Base-by-base conservation (phyloP, 1,284 basidiomycete species). In the Wallemia hederae region DNA sequence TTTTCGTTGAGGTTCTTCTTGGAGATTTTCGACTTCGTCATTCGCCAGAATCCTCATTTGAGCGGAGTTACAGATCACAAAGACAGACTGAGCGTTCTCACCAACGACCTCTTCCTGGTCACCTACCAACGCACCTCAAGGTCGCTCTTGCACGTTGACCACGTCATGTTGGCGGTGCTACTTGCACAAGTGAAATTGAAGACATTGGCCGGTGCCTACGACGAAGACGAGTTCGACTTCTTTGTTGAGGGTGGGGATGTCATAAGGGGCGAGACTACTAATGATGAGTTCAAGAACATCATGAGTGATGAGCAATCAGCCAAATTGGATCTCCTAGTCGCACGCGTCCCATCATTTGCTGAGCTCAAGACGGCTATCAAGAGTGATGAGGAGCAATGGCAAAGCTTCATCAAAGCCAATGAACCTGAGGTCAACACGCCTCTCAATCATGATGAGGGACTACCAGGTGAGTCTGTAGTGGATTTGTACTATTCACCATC, bases 1-100 rank as follows among this genome's bases (percentile, higher is more conserved):
- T 99, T 98, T 76, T 97, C 92, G 0, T 78, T 99, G 60, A 82
- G 79, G 55, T 97, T 94, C 76, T 99, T 98, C 82, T 79, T 97
- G 63, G 90, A 96, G 69, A 92, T 98, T 66, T 98, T 99, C 72
- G 88, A 97, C 73, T 87, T 84, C 66, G 81, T 97, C 61, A 78
- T 98, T 7, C 82, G 84, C 64, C 82, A 85, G 66, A 97, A 97
- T 69, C 88, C 90, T 7, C 84, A 89, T 69, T 77, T 96, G 63
- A 79, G 79, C 68, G 79, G 78, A 63, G 75, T 94, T 62, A 76
- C 79, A 3, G 89, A 96, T 65, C 73, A 87, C 61, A 74, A 76
- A 63, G 74, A 74, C 59, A 81, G 94, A 22, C 80, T 89, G 60
- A 78, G 82, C 27, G 85, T 92, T 60, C 74, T 99, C n/a, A 74